A percentile compares a stretch with the other conserved stretches of the same genome.
Evolutionary conservation across 768 basidiomycete genomes (phyloP).

Genomic region (Termitomyces sp.): DNA sequence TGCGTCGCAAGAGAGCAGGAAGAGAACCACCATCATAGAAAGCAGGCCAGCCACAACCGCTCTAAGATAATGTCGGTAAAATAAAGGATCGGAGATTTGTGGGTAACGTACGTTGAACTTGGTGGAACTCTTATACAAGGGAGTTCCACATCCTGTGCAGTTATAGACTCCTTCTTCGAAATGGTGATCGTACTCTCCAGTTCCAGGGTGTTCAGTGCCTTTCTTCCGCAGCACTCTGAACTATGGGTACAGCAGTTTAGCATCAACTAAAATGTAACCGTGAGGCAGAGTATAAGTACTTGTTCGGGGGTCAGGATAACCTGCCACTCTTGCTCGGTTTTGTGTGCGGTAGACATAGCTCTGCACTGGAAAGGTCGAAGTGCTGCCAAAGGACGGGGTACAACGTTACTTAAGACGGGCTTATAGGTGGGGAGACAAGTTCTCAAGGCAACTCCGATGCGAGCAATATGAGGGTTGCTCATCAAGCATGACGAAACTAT

Average conservation of each 20-base stretch:
- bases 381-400: not conserved
- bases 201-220: constrained; percentile 78
- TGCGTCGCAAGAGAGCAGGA: not conserved
- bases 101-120: constrained; percentile 65
- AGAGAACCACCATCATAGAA: constrained; percentile 78
- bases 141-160: constrained; percentile 78
- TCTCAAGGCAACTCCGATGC: constrained; percentile 9
- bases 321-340: constrained; percentile 81
- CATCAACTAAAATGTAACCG: not conserved
- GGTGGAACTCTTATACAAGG: constrained; percentile 83
- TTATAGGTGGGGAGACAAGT: constrained; percentile 4
- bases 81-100: not conserved
- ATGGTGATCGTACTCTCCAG: constrained; percentile 78
- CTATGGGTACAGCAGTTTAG: constrained; percentile 32
- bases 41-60: constrained; percentile 96
- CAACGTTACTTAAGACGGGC: not conserved
- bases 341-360: constrained; percentile 36
- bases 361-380: constrained; percentile 12
- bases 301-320: constrained; percentile 79
- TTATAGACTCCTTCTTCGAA: constrained; percentile 63
- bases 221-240: constrained; percentile 85
- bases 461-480: constrained; percentile 5
- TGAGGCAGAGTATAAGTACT: constrained; percentile 42
- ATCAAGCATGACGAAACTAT: not conserved
- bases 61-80: constrained; percentile 29